A percentile compares a stretch with the other conserved stretches of the same genome.
Conservation (phyloP, 108 stramenopile genomes). For the Cyclotella kingstonii region DNA sequence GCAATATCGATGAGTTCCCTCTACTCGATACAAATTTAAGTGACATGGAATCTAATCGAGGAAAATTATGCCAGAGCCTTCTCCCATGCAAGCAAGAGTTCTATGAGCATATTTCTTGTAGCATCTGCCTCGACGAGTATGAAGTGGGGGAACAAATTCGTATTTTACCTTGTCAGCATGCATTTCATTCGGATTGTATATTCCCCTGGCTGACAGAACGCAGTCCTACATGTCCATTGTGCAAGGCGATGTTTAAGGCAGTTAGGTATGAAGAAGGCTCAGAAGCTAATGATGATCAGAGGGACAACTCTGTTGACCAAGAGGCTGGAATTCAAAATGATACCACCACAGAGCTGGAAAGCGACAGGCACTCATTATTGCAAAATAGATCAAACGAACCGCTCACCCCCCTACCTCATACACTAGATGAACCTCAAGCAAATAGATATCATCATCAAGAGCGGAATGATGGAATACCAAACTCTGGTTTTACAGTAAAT, state of each 20-base stretch:
- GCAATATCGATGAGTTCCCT: background rate
- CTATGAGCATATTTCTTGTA: slow-evolving; percentile 52
- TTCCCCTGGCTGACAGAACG: slow-evolving; percentile 89
- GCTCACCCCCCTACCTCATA: background rate
- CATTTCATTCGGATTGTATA: slow-evolving; percentile 87
- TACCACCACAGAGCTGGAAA: background rate
- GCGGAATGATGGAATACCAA: background rate
- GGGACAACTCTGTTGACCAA: no score
- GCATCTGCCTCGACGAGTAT: slow-evolving; percentile 90
- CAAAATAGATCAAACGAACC: no score
- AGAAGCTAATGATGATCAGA: background rate
- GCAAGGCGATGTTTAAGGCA: slow-evolving; percentile 65
- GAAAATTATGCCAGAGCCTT: slow-evolving; percentile 11
- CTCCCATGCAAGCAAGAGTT: slow-evolving; percentile 11
- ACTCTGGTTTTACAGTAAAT: no score
- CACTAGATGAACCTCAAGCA: background rate
- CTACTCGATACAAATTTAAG: background rate
- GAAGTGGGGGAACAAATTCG: slow-evolving; percentile 65
- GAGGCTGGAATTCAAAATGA: no score
- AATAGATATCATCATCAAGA: background rate
- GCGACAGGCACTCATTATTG: no score
- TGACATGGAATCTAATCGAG: background rate
- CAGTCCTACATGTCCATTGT: slow-evolving; percentile 77
- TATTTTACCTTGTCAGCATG: slow-evolving; percentile 83
- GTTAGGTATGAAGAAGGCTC: slow-evolving; percentile 25